Base-by-base conservation (phyloP, 2,329 filamentous ascomycete genomes). In the Tolypocladium paradoxum region DNA sequence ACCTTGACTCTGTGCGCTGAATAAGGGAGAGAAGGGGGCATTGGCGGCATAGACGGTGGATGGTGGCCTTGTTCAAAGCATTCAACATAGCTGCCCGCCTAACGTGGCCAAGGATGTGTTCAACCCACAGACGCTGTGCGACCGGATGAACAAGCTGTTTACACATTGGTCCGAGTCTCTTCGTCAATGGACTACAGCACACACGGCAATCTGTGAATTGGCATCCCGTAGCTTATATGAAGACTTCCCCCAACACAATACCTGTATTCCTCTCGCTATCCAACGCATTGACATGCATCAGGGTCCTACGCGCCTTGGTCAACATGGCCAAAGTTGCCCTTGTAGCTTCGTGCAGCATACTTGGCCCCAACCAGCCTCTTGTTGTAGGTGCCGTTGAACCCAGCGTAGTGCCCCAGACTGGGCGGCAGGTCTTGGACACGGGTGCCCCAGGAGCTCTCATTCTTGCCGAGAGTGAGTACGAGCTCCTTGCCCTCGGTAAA, bases 401-500 rank as follows among this genome's bases (percentile, higher is more conserved):
- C 68, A 2, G 54, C 46, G 53, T 76, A 76, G 24, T 60, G 56
- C 9, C 73, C 69, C 38, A 75, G 29, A 50, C 81, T 87, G 0
- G 84, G 85, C 34, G 85, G 85, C 38, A 86, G 63, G 63, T 88
- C 84, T 54, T 73, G 68, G 6, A 75, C 62, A 4, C 63, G 62
- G 0, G 79, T 85, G 0, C 85, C 85, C 85, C 85, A 88, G 0
- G 60, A 57, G 62, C 84, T 87, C 68, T 88, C 84, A 36, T 71
- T 73, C 18, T 62, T 60, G 0, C 84, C 84, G 9, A 88, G 66
- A 4, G 73, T 78, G 49, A 88, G 66, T 50, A 87, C 83, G 45
- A 88, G 68, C 52, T 81, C 73, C 16, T 80, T 81, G 1, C 85
- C 85, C 6, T 86, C 74, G 0, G 76, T 68, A 62, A 87, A 88